phyloP scores from a whole-genome alignment of 768 basidiomycete species.

The Lentinus brumalis region DNA sequence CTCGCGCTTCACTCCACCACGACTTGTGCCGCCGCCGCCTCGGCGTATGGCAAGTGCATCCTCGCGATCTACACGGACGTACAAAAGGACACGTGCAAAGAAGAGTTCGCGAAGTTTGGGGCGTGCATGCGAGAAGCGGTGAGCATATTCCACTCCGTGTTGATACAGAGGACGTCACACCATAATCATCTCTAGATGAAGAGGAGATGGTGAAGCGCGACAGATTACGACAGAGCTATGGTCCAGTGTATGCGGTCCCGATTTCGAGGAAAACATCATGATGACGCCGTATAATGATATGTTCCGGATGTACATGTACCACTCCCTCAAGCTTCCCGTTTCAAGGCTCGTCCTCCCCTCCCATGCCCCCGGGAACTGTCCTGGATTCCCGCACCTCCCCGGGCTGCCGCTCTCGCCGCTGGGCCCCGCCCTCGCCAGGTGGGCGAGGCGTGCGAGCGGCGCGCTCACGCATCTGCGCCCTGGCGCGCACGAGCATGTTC shows the following conservation, averaged over 20 bases:
- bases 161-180: neutral
- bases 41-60: conserved; percentile 88
- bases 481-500: conserved; percentile 50
- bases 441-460: conserved; percentile 18
- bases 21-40: conserved; percentile 72
- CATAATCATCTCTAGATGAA: conserved; percentile 44
- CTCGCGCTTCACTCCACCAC: conserved; percentile 72
- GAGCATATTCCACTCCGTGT: conserved; percentile 30
- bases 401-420: conserved; percentile 28
- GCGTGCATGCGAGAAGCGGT: conserved; percentile 81
- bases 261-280: neutral
- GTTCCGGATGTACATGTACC: neutral
- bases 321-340: neutral
- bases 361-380: conserved; percentile 9
- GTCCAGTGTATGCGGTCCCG: neutral
- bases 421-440: conserved; percentile 9
- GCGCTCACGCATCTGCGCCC: conserved; percentile 44
- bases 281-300: neutral
- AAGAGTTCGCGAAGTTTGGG: conserved; percentile 84
- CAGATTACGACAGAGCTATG: neutral
- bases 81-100: conserved; percentile 77
- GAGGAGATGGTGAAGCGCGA: conserved; percentile 49
- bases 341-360: conserved; percentile 6
- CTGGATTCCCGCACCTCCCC: conserved; percentile 38
- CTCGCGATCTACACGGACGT: conserved; percentile 82